Conservation (phyloP, 208 protist species). For the Crithidia sp. region DNA sequence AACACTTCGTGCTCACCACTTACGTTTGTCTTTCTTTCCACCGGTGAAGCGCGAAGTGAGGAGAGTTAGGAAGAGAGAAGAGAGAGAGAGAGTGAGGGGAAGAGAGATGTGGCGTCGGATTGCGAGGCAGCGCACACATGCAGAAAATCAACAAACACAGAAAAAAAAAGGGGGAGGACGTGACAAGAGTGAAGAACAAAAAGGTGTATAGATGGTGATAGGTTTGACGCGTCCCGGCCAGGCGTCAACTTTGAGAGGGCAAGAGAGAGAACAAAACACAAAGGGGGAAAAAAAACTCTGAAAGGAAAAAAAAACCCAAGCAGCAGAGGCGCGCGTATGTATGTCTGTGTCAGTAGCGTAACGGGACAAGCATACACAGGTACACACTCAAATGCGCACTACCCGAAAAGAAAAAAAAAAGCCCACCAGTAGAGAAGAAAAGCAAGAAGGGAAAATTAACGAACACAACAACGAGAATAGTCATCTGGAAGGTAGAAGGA, state of each 20-base stretch:
- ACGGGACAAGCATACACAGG: no score
- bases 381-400: no score
- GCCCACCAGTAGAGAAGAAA: not conserved
- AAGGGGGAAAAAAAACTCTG: conserved; percentile 8
- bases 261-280: not conserved
- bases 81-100: no score
- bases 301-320: conserved; percentile 1
- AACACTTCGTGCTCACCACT: no score
- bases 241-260: not conserved
- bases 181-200: not conserved
- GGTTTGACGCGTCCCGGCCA: no score
- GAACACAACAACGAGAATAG: not conserved
- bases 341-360: not conserved
- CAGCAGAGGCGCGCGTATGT: not conserved
- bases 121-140: no score
- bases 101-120: no score
- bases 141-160: not conserved
- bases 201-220: not conserved
- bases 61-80: no score
- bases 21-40: no score
- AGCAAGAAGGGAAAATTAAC: not conserved
- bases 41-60: no score
- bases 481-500: not conserved
- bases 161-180: not conserved
- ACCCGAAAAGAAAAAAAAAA: not conserved